Base-by-base conservation (phyloP, 257 asterid species). In the Mentha longifolia region DNA sequence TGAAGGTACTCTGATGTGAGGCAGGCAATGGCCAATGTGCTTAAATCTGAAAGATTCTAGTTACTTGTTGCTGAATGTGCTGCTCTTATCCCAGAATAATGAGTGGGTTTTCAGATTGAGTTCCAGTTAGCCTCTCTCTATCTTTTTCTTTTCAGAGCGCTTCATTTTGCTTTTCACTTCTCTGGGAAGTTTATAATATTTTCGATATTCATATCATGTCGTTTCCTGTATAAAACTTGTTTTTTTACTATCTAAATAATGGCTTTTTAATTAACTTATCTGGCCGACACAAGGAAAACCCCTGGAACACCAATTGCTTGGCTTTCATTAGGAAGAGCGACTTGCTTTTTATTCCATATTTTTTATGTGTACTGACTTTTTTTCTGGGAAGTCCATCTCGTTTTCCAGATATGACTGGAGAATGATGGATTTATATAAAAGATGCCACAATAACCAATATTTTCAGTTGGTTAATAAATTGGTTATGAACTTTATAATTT, bases 311-410 rank as follows among this genome's bases (percentile, higher is more conserved):
- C 10, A 55, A 10, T 10, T 55, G 61, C 20, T n/a, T 25, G 41
- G 6, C 62, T 55, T 39, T 28, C 5, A 39, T 15, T 4, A 67
- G 74, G 25, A 71, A 42, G 74, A 22, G 41, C 8, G 41, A 47
- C 35, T 22, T 5, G 20, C 65, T 54, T 49, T 47, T 65, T 8
- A 20, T 61, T 67, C 61, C 47, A 67, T 56, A 43, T 66, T 17
- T 56, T 10, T 35, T 45, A 28, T 60, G 47, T 42, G 22, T 68
- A 43, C 33, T 41, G 56, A 56, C 7, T 35, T 41, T n/a, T 65
- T 14, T 62, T 63, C 16, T 45, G n/a, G 33, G 52, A 41, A 33
- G 74, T 16, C 46, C 69, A 70, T 67, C 57, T 67, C 46, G 17
- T 73, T 60, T 22, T 22, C 25, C 25, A 22, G 25, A 22, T 22